These are phyloP conservation scores for Apophysomyces elegans DNA, from an alignment of 371 early-diverging fungal species.

Conservation along the genomic window DNA sequence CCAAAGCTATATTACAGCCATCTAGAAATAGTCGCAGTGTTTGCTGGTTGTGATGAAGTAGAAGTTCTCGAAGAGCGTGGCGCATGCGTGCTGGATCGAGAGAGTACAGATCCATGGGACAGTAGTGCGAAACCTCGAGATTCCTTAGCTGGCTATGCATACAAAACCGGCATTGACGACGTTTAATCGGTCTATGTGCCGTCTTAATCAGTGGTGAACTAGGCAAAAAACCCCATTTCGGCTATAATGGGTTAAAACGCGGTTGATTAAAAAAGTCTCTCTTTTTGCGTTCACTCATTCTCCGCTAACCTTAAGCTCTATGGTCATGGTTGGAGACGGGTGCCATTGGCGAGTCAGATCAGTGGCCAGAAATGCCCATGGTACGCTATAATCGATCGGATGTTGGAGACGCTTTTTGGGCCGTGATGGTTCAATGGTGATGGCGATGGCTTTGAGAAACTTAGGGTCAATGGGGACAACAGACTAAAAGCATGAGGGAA, in stretches of 20 bases:
- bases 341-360: slow-evolving; percentile 37
- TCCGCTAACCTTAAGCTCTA: slow-evolving; percentile 49
- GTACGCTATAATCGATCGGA: slow-evolving; percentile 21
- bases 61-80: slow-evolving; percentile 35
- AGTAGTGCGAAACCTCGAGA: slow-evolving; percentile 33
- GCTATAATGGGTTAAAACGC: slow-evolving; percentile 31
- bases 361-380: slow-evolving; percentile 31
- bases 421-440: slow-evolving; percentile 23
- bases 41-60: slow-evolving; percentile 30
- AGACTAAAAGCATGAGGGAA: slow-evolving; percentile 16
- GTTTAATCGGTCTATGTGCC: slow-evolving; percentile 29
- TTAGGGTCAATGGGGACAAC: slow-evolving; percentile 22
- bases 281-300: slow-evolving; percentile 1
- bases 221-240: slow-evolving; percentile 69
- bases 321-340: slow-evolving; percentile 19
- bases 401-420: slow-evolving; percentile 20
- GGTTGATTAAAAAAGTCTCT: neutral
- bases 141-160: slow-evolving; percentile 56
- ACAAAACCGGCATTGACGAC: slow-evolving; percentile 58
- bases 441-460: slow-evolving; percentile 32
- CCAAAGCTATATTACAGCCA: slow-evolving; percentile 18
- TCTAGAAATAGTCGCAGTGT: slow-evolving; percentile 39
- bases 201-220: slow-evolving; percentile 25
- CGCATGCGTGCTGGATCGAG: slow-evolving; percentile 28
- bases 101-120: slow-evolving; percentile 65